Conservation (phyloP, 1,284 basidiomycete species). For the Leccinum pallidistipes region DNA sequence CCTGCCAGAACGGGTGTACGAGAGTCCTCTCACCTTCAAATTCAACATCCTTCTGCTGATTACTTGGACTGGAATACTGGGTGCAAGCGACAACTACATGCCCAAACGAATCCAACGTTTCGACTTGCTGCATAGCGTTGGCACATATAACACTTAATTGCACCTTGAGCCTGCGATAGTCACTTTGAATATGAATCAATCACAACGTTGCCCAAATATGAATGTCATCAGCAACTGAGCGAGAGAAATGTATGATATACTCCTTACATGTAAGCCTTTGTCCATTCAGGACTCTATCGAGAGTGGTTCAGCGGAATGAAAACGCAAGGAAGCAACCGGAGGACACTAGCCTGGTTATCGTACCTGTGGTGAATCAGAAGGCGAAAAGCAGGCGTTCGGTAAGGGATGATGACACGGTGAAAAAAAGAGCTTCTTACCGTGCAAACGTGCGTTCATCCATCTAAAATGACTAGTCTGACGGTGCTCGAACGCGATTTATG, state of each 20-base stretch:
- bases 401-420: conserved; percentile 1
- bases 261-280: conserved; percentile 75
- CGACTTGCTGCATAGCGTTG: conserved; percentile 22
- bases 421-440: conserved; percentile 37
- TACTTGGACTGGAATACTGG: neutral
- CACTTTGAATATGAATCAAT: conserved; percentile 40
- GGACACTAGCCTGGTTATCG: conserved; percentile 61
- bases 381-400: neutral
- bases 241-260: neutral
- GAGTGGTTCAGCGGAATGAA: conserved; percentile 1
- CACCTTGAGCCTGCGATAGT: conserved; percentile 74
- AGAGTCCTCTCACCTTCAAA: conserved; percentile 10
- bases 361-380: conserved; percentile 45
- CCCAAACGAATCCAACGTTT: conserved; percentile 18
- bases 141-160: conserved; percentile 57
- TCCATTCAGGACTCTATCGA: conserved; percentile 75
- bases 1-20: neutral
- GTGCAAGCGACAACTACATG: neutral
- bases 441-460: conserved; percentile 37
- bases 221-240: neutral
- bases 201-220: neutral
- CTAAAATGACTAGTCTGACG: neutral
- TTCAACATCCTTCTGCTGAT: conserved; percentile 4
- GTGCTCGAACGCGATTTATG: neutral
- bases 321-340: neutral